Conservation (phyloP, 208 protist genomes). For the Angomonas ambiguus region DNA sequence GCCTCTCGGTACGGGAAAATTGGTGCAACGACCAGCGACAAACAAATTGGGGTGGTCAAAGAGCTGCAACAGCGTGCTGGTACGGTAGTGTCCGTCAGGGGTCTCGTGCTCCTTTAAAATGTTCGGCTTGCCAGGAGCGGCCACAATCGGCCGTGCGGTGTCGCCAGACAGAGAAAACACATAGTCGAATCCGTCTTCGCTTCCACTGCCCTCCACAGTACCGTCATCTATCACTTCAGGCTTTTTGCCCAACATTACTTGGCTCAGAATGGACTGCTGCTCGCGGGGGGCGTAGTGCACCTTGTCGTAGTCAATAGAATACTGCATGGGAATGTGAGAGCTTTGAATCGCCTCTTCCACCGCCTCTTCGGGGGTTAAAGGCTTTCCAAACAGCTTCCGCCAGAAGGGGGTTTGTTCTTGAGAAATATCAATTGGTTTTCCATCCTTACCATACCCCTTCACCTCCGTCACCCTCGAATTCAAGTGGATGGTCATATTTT, state of each 20-base stretch:
- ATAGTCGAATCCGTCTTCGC: constrained; percentile 67
- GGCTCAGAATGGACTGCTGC: constrained; percentile 70
- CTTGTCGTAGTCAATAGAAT: constrained; percentile 44
- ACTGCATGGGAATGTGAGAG: too few species aligned
- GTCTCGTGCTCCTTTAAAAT: constrained; percentile 65
- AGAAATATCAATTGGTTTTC: constrained; percentile 12
- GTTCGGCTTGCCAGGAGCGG: constrained; percentile 32
- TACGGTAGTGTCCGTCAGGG: constrained; percentile 74
- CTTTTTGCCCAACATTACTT: constrained; percentile 63
- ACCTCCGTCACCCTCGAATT: constrained; percentile 52
- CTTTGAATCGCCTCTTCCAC: too few species aligned
- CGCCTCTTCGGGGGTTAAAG: too few species aligned
- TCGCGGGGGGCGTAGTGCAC: constrained; percentile 32
- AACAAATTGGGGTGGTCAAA: constrained; percentile 75
- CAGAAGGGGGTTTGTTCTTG: neutral
- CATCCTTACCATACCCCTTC: constrained; percentile 24
- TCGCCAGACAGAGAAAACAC: constrained; percentile 75
- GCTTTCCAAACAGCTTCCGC: constrained; percentile 13
- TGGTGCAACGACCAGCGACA: constrained; percentile 67
- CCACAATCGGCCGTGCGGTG: constrained; percentile 54
- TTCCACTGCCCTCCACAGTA: constrained; percentile 22
- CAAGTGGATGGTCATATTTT: constrained; percentile 54
- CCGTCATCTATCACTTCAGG: constrained; percentile 26
- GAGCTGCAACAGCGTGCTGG: constrained; percentile 82
- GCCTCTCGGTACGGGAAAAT: constrained; percentile 52